A percentile compares a stretch with the other conserved stretches of the same genome.
Conservation (phyloP, 495 filamentous ascomycete species). For the Penicillium macrosclerotiorum region DNA sequence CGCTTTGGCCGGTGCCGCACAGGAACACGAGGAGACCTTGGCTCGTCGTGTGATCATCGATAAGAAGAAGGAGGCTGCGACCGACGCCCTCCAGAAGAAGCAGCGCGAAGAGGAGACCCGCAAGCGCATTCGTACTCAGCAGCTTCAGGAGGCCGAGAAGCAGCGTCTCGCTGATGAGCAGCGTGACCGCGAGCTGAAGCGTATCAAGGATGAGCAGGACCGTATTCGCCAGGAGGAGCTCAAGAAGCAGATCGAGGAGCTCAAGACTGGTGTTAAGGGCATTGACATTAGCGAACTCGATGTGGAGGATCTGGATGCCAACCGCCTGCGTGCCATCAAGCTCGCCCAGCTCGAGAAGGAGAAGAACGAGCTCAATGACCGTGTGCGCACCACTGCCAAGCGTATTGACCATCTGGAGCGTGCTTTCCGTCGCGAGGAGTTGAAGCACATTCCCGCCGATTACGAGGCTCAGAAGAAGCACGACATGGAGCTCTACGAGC, state of each 20-base stretch:
- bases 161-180: constrained; percentile 87
- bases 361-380: constrained; percentile 90
- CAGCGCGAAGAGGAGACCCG: constrained; percentile 89
- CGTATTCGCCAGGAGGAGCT: constrained; percentile 90
- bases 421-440: constrained; percentile 90
- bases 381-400: constrained; percentile 86
- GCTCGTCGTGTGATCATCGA: constrained; percentile 88
- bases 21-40: constrained; percentile 87
- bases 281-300: constrained; percentile 77
- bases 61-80: constrained; percentile 92
- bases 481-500: constrained; percentile 79
- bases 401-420: constrained; percentile 97
- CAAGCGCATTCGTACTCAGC: constrained; percentile 79
- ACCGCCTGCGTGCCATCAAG: constrained; percentile 88
- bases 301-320: constrained; percentile 80
- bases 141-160: constrained; percentile 82
- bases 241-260: constrained; percentile 91
- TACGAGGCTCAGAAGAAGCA: constrained; percentile 79
- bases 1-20: constrained; percentile 79
- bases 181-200: constrained; percentile 82
- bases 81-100: constrained; percentile 75
- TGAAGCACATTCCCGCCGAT: constrained; percentile 85
- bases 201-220: constrained; percentile 84
- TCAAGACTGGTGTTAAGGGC: constrained; percentile 81
- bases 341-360: constrained; percentile 94